Percentiles rank a stretch among this genome's conserved stretches.
Evolutionary conservation across 805 yeast genomes (phyloP).

Genomic region (Isabelozyma rhagii): DNA sequence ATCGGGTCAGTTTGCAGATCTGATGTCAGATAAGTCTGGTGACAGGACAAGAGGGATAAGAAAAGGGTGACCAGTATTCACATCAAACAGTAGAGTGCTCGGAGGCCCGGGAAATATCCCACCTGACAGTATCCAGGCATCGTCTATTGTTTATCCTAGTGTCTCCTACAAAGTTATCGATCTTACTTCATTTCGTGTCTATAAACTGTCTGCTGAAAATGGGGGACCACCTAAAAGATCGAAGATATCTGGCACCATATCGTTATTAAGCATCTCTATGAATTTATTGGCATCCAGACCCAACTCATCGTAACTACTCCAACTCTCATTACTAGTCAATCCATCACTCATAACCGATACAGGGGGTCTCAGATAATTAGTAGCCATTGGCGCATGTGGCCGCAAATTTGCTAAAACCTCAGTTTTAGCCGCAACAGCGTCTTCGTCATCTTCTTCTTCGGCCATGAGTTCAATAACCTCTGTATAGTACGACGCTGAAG

Average conservation of each 20-base stretch:
- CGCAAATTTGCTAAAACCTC: background rate
- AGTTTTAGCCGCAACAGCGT: background rate
- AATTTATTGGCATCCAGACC: background rate
- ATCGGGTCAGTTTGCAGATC: no score
- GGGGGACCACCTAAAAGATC: background rate
- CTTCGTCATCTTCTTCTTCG: background rate
- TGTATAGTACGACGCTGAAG: slow-evolving; percentile 1
- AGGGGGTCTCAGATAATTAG: background rate
- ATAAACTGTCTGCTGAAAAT: background rate
- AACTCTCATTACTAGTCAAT: background rate
- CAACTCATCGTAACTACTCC: background rate
- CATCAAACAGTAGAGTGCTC: no score
- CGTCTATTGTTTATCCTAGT: no score
- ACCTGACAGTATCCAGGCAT: no score
- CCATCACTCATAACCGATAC: background rate
- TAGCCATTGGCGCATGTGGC: background rate
- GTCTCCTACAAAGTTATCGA: no score
- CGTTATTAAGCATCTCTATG: background rate
- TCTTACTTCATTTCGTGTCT: background rate
- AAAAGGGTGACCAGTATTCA: no score
- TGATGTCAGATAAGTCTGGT: no score
- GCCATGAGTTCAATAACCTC: background rate
- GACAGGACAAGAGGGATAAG: no score
- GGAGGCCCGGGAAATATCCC: no score
- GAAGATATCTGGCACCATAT: background rate